Evolutionary conservation across 2,329 filamentous ascomycete species (phyloP), one percentile per base, ranked within the genome.

Genomic region (Colletotrichum godetiae): DNA sequence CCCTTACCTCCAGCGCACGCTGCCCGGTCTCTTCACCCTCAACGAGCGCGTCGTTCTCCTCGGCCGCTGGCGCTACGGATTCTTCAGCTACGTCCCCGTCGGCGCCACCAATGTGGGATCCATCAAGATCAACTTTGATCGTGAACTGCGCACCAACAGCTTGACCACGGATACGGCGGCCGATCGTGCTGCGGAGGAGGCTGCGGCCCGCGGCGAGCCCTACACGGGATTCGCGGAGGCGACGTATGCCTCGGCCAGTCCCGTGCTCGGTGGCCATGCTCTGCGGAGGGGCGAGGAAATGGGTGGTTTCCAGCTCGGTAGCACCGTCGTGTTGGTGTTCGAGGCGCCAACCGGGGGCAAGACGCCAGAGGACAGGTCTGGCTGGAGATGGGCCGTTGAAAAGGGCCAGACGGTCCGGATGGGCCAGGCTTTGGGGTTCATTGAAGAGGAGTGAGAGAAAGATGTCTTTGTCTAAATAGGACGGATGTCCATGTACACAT

Each of bases 91-190:
- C 84, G 96, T 95, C 0, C 95, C 97, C 15, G 97, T 99, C 42
- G 97, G 97, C 75, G 97, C 97, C 8, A 99, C 97, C 27, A 99
- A 99, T 79, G 97, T 99, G 57, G 97, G 97, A 68, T 97, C 94
- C 73, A 98, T 99, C 84, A 94, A 94, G 81, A 91, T 99, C 86
- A 98, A 99, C 85, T 99, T 99, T 82, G 97, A 99, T 84, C 88
- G 92, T 73, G 97, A 99, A 84, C 87, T 99, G 74, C 92, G 96
- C 75, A 97, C 97, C 64, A 99, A 99, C 84, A 95, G 92, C 77
- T 87, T 99, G 65, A 92, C 93, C 3, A 98, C 96, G 3, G 97
- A 99, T 82, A 99, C 96, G 0, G 94, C 92, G 15, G 96, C 96
- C 22, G 95, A 98, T 80, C 88, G 90, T 67, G 95, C 95, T 2